Base-by-base conservation (phyloP, 2,329 filamentous ascomycete species). In the Metarhizium sp. region DNA sequence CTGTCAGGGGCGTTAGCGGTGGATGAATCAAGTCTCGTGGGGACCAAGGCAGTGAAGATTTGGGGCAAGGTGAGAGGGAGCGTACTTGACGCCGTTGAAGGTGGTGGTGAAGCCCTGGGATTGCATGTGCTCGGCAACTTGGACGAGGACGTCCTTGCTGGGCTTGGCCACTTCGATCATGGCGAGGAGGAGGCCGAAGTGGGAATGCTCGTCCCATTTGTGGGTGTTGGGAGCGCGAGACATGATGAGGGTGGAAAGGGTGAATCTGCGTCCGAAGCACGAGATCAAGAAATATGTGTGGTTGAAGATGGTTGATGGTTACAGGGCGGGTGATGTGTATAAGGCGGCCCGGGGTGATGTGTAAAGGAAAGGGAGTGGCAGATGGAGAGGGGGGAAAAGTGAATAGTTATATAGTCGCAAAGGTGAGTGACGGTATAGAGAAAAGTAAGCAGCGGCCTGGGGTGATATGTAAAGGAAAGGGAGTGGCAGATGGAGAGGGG, bases 51-150 rank as follows among this genome's bases (percentile, higher is more conserved):
- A 16, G 38, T 11, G 14, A 16, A n/a, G 25, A 14, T 59, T 11
- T 11, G 11, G n/a, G 32, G 10, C 32, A 34, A 34, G 47, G 14
- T 36, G 52, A 25, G 56, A 43, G 38, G 14, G 53, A 60, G 59
- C 73, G 51, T 57, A 76, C 74, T 71, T 67, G 64, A 73, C 71
- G 49, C 73, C 74, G 54, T 67, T 65, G 32, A 60, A 68, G 32
- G 66, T 71, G 56, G 74, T 77, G 4, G 58, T 57, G 43, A 72
- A 75, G 11, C 73, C 75, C 55, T 66, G 66, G 8, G 45, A 53
- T 3, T 61, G 61, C 59, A 75, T 68, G 4, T 61, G 62, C 42
- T 60, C 58, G 0, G 69, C 63, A 36, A 75, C 66, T 1, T 52
- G 56, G 1, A 62, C 63, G 61, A 75, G 66, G 20, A 69, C 38